Conservation (phyloP, 176 grass and related monocot genomes). For the Triticum timopheevii region DNA sequence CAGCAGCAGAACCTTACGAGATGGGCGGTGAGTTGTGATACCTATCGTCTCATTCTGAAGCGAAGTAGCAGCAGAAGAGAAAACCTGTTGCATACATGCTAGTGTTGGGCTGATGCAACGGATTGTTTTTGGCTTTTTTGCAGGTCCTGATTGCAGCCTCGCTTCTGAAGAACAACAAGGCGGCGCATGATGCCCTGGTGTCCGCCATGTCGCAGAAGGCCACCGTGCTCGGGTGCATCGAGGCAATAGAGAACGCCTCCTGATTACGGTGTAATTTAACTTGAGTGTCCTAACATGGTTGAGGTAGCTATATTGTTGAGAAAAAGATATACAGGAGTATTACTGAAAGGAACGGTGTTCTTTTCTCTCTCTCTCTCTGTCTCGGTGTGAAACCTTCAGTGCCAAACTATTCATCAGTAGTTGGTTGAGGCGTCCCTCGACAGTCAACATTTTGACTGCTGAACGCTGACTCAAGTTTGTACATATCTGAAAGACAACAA, state of each 20-base stretch:
- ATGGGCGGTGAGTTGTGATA: constrained; percentile 70
- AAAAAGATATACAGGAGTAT: not conserved
- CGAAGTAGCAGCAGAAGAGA: not conserved
- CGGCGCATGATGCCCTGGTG: constrained; percentile 68
- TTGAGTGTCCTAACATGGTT: not conserved
- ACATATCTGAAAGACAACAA: not conserved
- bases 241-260: constrained; percentile 79
- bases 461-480: not conserved
- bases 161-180: constrained; percentile 88
- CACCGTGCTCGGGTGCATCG: constrained; percentile 71
- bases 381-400: no score
- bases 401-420: not conserved
- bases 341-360: no score
- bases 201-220: constrained; percentile 82
- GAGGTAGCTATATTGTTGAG: not conserved
- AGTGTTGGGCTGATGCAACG: no score
- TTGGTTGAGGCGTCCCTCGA: not conserved
- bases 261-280: constrained; percentile 22
- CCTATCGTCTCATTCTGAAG: not conserved
- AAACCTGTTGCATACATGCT: not conserved
- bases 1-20: constrained; percentile 96
- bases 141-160: constrained; percentile 78
- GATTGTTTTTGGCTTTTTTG: not conserved
- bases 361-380: not conserved
- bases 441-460: not conserved